Evolutionary conservation across 2,329 filamentous ascomycete genomes (phyloP), one percentile per base, ranked within the genome.

Genomic region (Exophiala alcalophila): DNA sequence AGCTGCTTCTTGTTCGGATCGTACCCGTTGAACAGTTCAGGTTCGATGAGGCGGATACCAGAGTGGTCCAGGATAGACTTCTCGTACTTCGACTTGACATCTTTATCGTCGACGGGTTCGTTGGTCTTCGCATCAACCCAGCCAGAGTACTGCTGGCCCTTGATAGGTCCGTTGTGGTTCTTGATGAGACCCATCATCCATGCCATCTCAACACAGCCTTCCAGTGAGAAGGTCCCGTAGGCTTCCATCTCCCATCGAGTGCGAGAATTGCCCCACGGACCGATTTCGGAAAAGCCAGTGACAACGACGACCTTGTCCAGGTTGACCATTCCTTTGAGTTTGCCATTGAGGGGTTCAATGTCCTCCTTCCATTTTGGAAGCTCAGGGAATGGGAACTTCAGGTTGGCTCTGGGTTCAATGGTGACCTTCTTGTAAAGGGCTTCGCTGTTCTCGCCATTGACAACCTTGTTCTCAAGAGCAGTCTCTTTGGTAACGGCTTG

Each of bases 151-250:
- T 85, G 85, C 72, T 94, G 85, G 64, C 92, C 92, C 74, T 98
- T 98, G 65, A 98, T 80, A 21, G 84, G 83, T 12, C 92, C 92
- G 58, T 97, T 97, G 74, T 95, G 87, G 67, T 98, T 94, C 77
- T 91, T 96, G 73, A 98, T 97, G 47, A 97, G 81, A 61, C 92
- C 92, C 91, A 97, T 98, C 67, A 98, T 88, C 92, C 92, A 98
- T 21, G 92, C 90, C 92, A 98, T 98, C 69, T 98, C 92, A 48
- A 98, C 84, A 60, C 92, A 97, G 20, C 92, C 92, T 67, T 98
- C 94, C 10, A 98, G 80, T 6, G 92, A 97, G 72, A 98, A 98
- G 61, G 95, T 80, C 62, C 92, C 92, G 56, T 90, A 83, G 1
- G 92, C 90, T 67, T 98, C 92, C 91, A 98, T 98, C 73, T 98